phyloP scores from a whole-genome alignment of 768 basidiomycete genomes.

The Pisolithus microcarpus region DNA sequence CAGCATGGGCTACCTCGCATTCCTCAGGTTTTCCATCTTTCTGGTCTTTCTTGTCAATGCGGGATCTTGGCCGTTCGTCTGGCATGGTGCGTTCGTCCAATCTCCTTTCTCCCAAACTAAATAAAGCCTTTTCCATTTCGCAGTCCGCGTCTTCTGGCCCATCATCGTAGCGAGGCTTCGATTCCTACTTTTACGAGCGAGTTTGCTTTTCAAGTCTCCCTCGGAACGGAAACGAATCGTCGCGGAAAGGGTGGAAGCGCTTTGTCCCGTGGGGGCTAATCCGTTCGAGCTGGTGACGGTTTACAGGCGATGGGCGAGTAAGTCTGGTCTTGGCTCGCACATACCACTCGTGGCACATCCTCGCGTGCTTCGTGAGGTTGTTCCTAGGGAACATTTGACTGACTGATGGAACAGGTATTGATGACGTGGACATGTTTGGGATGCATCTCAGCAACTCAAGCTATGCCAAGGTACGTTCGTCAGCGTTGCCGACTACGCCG shows the following conservation, averaged over 20 bases:
- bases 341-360: background rate
- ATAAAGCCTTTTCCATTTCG: background rate
- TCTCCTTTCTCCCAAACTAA: background rate
- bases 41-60: slow-evolving; percentile 51
- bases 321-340: slow-evolving; percentile 3
- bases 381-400: background rate
- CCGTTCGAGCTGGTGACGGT: slow-evolving; percentile 42
- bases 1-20: slow-evolving; percentile 1
- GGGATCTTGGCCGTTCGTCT: slow-evolving; percentile 56
- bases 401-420: slow-evolving; percentile 39
- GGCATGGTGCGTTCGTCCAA: slow-evolving; percentile 52
- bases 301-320: slow-evolving; percentile 51
- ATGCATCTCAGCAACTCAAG: slow-evolving; percentile 78
- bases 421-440: slow-evolving; percentile 61
- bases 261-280: slow-evolving; percentile 47
- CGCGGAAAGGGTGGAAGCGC: slow-evolving; percentile 39
- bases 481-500: too few relatives aligned
- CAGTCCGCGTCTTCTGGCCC: slow-evolving; percentile 51
- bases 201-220: slow-evolving; percentile 33
- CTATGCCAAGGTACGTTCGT: slow-evolving; percentile 55
- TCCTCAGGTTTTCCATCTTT: slow-evolving; percentile 14
- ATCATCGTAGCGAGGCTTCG: slow-evolving; percentile 31
- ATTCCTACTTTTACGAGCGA: slow-evolving; percentile 27
- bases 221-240: slow-evolving; percentile 27
- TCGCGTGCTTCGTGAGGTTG: too few relatives aligned